A percentile compares a stretch with the other conserved stretches of the same genome.
phyloP scores from a whole-genome alignment of 2,329 filamentous ascomycete species.

The Nemania bipapillata region DNA sequence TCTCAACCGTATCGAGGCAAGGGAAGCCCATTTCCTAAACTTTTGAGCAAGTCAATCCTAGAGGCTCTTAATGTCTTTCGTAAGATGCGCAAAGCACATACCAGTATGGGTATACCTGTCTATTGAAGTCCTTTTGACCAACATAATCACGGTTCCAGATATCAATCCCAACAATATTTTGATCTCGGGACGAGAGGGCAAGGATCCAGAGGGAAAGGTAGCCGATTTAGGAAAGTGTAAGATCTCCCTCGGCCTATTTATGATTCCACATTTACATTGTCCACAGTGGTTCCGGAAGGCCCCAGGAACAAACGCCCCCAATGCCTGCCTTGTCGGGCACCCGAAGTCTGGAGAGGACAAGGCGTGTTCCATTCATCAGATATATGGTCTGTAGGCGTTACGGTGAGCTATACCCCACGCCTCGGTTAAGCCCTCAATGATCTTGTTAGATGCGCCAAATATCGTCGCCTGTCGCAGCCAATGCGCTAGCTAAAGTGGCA shows the following conservation, averaged over 20 bases:
- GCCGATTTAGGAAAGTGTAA: conserved; percentile 12
- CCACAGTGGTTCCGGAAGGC: conserved; percentile 3
- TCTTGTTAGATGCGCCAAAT: conserved; percentile 10
- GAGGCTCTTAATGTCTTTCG: conserved; percentile 13
- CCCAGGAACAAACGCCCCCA: conserved; percentile 1
- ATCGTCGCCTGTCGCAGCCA: conserved; percentile 4
- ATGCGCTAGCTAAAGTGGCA: background rate
- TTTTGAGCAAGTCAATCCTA: conserved; percentile 1
- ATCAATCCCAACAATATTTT: conserved; percentile 15
- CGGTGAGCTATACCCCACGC: conserved; percentile 15
- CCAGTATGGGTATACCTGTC: background rate
- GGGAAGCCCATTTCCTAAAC: background rate
- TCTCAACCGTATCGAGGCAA: background rate
- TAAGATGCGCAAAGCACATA: conserved; percentile 11
- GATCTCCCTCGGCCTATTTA: background rate
- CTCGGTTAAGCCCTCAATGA: background rate
- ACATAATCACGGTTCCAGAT: conserved; percentile 4
- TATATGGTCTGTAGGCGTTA: conserved; percentile 15
- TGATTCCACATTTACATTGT: background rate
- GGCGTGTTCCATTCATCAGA: conserved; percentile 18
- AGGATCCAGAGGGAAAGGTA: background rate
- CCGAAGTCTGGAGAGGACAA: background rate
- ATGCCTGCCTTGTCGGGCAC: conserved; percentile 4
- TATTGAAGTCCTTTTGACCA: background rate
- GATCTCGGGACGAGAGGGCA: background rate